A percentile compares a stretch with the other conserved stretches of the same genome.
Evolutionary conservation across 768 basidiomycete species (phyloP).

Genomic region (Lyophyllum shimeji): DNA sequence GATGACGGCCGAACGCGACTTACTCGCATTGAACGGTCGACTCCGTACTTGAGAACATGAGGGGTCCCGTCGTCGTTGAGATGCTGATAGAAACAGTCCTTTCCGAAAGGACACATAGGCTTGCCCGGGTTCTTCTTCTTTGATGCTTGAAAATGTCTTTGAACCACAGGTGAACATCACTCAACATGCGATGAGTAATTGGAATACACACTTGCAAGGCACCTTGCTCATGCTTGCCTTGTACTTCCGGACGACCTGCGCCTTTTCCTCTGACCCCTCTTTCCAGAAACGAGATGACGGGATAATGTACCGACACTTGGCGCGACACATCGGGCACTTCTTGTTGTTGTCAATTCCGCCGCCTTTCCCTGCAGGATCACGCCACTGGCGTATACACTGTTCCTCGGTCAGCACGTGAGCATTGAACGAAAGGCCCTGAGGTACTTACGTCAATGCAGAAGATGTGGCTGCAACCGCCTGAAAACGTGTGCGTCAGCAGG

Average conservation of each 20-base stretch:
- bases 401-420: not conserved
- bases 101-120: conserved; percentile 75
- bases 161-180: not conserved
- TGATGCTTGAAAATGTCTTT: conserved; percentile 64
- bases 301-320: conserved; percentile 63
- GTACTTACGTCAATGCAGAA: conserved; percentile 67
- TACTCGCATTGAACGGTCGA: conserved; percentile 54
- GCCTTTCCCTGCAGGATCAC: conserved; percentile 55
- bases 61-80: conserved; percentile 63
- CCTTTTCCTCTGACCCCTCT: conserved; percentile 53
- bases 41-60: conserved; percentile 54
- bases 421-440: not conserved
- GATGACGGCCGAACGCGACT: conserved; percentile 9
- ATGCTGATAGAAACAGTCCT: conserved; percentile 82
- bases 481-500: not conserved
- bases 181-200: not conserved
- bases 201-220: conserved; percentile 56
- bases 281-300: conserved; percentile 72
- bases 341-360: conserved; percentile 60
- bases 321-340: conserved; percentile 78
- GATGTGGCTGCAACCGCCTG: conserved; percentile 74
- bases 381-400: conserved; percentile 82
- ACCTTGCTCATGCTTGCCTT: conserved; percentile 73
- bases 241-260: conserved; percentile 51
- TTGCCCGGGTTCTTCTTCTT: conserved; percentile 32